phyloP scores from a whole-genome alignment of 2,329 filamentous ascomycete species.

The Exserohilum rostratum region DNA sequence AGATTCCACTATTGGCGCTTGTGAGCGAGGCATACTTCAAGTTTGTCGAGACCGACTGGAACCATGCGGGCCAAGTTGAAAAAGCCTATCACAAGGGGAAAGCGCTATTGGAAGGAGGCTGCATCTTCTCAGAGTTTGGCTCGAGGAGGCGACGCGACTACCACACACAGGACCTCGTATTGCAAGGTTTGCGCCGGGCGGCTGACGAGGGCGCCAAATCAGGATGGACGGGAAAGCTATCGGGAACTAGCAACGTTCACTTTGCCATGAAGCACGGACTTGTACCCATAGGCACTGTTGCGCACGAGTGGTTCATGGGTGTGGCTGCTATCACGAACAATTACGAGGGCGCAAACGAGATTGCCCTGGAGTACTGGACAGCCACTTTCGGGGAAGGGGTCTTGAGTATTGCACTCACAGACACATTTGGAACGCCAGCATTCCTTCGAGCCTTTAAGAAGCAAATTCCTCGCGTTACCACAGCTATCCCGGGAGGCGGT shows the following conservation, averaged over 20 bases:
- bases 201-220: conserved; percentile 70
- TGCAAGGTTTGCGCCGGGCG: conserved; percentile 82
- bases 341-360: conserved; percentile 83
- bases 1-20: conserved; percentile 90
- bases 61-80: conserved; percentile 83
- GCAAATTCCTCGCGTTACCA: conserved; percentile 59
- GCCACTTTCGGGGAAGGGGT: conserved; percentile 85
- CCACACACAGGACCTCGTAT: conserved; percentile 90
- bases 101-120: conserved; percentile 78
- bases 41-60: conserved; percentile 94
- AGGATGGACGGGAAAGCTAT: conserved; percentile 73
- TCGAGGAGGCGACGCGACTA: conserved; percentile 89
- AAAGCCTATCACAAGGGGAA: conserved; percentile 83
- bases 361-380: conserved; percentile 86
- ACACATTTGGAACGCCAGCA: conserved; percentile 91
- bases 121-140: conserved; percentile 92
- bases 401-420: conserved; percentile 86
- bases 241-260: conserved; percentile 95
- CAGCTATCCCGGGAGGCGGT: conserved; percentile 48
- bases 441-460: conserved; percentile 86
- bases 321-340: conserved; percentile 89
- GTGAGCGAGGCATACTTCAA: conserved; percentile 97
- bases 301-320: conserved; percentile 99
- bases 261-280: conserved; percentile 92
- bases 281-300: conserved; percentile 83